Evolutionary conservation across 2,329 filamentous ascomycete genomes (phyloP).

Genomic region (Nothophoma quercina): DNA sequence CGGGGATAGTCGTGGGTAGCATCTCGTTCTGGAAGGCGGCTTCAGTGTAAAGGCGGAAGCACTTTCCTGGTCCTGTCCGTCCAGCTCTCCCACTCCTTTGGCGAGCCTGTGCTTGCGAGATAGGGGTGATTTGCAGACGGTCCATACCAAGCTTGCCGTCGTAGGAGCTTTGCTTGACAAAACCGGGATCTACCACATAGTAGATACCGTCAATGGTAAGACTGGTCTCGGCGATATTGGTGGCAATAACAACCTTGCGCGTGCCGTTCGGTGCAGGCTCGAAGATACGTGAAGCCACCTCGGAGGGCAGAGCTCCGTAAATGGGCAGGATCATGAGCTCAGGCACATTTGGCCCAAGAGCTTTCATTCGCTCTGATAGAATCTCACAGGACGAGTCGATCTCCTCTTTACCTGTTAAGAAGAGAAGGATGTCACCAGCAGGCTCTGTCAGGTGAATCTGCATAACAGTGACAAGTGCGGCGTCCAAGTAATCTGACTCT

Average conservation of each 20-base stretch:
- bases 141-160: conserved; percentile 99
- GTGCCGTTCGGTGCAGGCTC: conserved; percentile 86
- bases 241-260: conserved; percentile 95
- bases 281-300: conserved; percentile 94
- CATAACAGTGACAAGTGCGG: conserved; percentile 95
- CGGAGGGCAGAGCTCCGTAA: conserved; percentile 91
- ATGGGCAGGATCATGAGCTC: conserved; percentile 93
- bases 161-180: conserved; percentile 97
- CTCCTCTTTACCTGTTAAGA: conserved; percentile 96
- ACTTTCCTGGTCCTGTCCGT: conserved; percentile 90
- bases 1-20: conserved; percentile 93
- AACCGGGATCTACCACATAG: conserved; percentile 96
- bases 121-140: conserved; percentile 91
- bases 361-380: conserved; percentile 94
- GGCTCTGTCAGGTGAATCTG: conserved; percentile 96
- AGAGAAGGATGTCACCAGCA: conserved; percentile 91
- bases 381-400: conserved; percentile 96
- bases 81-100: conserved; percentile 93
- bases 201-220: conserved; percentile 98
- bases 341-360: conserved; percentile 85
- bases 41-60: conserved; percentile 92
- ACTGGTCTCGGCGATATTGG: conserved; percentile 97
- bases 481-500: conserved; percentile 93
- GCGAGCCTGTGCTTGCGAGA: conserved; percentile 95
- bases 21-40: conserved; percentile 96